Evolutionary conservation across 1,284 basidiomycete species (phyloP).

Genomic region (Austroboletus novae-zelandiae): DNA sequence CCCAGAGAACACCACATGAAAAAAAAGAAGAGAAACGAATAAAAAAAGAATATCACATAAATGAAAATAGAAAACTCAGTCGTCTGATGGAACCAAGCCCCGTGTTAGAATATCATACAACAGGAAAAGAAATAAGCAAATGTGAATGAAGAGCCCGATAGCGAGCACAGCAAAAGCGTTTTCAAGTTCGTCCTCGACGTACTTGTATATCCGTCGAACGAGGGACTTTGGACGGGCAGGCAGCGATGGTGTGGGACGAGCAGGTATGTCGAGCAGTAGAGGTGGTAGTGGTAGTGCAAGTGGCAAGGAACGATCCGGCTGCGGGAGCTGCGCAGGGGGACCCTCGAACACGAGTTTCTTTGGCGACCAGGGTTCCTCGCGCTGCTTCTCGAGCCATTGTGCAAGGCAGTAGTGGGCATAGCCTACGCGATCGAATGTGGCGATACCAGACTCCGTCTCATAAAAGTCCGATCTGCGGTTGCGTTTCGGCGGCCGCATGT

Average conservation of each 20-base stretch:
- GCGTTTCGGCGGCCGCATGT: constrained; percentile 7
- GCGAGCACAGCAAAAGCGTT: constrained; percentile 27
- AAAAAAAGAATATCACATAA: neutral
- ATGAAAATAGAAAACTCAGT: constrained; percentile 9
- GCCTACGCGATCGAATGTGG: constrained; percentile 26
- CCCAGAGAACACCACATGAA: constrained; percentile 15
- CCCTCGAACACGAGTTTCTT: constrained; percentile 24
- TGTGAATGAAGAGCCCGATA: constrained; percentile 26
- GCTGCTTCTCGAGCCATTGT: constrained; percentile 29
- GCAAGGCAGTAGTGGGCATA: constrained; percentile 30
- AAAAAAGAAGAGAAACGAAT: neutral
- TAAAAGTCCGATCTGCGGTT: constrained; percentile 27
- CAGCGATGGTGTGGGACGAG: neutral
- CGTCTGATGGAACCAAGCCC: constrained; percentile 24
- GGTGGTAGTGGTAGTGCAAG: neutral
- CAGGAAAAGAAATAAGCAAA: constrained; percentile 29
- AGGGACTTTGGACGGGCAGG: constrained; percentile 7
- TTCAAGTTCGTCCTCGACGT: constrained; percentile 28
- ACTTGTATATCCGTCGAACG: constrained; percentile 14
- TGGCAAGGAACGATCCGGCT: constrained; percentile 16
- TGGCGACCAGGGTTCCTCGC: constrained; percentile 13
- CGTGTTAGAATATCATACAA: constrained; percentile 33
- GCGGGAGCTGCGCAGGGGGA: constrained; percentile 12
- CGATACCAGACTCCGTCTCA: constrained; percentile 28
- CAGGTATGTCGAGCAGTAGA: neutral